These are phyloP conservation scores for Irpex rosettiformis DNA, from an alignment of 1,284 basidiomycete genomes.

Conservation along the genomic window DNA sequence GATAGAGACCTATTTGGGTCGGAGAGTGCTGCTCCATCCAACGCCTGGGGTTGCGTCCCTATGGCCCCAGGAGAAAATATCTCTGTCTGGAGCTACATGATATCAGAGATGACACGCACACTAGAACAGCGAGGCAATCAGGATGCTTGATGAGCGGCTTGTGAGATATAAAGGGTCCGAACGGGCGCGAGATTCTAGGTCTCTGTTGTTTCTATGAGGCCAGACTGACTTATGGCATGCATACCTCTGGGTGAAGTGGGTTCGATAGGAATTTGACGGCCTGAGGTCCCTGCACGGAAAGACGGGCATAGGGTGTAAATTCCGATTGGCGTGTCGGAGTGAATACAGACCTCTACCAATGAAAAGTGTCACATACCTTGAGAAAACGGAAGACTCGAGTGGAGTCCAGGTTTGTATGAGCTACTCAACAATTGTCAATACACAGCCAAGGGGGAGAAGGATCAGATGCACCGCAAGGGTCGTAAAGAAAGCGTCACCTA, in stretches of 20 bases:
- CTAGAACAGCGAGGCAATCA: background rate
- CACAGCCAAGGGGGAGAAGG: background rate
- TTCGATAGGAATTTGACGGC: background rate
- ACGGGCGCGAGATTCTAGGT: background rate
- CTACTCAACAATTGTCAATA: background rate
- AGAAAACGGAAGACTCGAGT: background rate
- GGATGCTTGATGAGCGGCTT: background rate
- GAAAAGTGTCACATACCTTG: background rate
- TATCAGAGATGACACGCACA: background rate
- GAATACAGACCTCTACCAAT: background rate
- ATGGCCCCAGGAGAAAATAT: background rate
- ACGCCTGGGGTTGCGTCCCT: too few species aligned
- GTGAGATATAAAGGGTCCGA: background rate
- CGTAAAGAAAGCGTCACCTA: background rate
- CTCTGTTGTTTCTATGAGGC: background rate
- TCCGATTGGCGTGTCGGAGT: background rate
- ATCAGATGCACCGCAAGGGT: background rate
- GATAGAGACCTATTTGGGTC: too few species aligned
- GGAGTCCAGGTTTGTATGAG: background rate
- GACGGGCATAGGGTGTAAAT: background rate
- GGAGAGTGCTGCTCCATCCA: too few species aligned
- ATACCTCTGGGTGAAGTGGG: too few species aligned
- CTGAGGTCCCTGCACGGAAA: background rate
- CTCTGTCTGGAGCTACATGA: background rate
- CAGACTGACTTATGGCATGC: background rate